These are phyloP conservation scores for Phytophthora syringae DNA, from an alignment of 352 stramenopile genomes.

Conservation along the genomic window DNA sequence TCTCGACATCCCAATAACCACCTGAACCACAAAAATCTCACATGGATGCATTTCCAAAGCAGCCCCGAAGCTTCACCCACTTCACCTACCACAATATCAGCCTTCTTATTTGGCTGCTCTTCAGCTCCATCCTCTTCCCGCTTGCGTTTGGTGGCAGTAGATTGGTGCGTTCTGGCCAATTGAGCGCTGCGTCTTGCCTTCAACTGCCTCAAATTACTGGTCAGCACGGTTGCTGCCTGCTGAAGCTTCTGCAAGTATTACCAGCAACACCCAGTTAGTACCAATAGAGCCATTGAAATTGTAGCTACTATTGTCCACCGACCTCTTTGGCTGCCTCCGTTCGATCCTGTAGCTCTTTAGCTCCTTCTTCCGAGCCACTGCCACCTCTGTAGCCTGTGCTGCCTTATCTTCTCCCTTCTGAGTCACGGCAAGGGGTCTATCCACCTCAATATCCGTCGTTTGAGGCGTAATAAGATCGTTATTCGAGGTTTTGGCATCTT, in stretches of 20 bases:
- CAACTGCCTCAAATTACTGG: slow-evolving; percentile 37
- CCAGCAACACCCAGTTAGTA: slow-evolving; percentile 1
- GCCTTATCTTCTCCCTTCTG: not conserved
- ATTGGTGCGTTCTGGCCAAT: not conserved
- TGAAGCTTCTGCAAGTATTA: slow-evolving; percentile 36
- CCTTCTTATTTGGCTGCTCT: slow-evolving; percentile 26
- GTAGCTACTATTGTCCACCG: not conserved
- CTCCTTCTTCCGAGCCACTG: slow-evolving; percentile 40
- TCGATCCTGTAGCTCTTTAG: slow-evolving; percentile 42
- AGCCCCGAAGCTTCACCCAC: not conserved
- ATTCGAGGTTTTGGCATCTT: slow-evolving; percentile 14
- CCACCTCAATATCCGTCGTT: slow-evolving; percentile 3
- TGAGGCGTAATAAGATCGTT: slow-evolving; percentile 8
- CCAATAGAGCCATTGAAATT: not conserved
- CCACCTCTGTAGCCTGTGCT: not conserved
- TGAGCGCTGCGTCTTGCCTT: slow-evolving; percentile 4
- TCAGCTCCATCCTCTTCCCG: slow-evolving; percentile 18
- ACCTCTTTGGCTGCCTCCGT: slow-evolving; percentile 41
- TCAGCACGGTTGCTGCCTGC: slow-evolving; percentile 27
- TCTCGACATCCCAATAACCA: not conserved
- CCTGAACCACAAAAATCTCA: slow-evolving; percentile 15
- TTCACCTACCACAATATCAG: not conserved
- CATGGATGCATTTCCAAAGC: slow-evolving; percentile 34
- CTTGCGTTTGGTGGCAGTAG: slow-evolving; percentile 36
- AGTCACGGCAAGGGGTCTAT: not conserved